Conservation (phyloP, 352 stramenopile genomes). For the Phytophthora tentaculata region DNA sequence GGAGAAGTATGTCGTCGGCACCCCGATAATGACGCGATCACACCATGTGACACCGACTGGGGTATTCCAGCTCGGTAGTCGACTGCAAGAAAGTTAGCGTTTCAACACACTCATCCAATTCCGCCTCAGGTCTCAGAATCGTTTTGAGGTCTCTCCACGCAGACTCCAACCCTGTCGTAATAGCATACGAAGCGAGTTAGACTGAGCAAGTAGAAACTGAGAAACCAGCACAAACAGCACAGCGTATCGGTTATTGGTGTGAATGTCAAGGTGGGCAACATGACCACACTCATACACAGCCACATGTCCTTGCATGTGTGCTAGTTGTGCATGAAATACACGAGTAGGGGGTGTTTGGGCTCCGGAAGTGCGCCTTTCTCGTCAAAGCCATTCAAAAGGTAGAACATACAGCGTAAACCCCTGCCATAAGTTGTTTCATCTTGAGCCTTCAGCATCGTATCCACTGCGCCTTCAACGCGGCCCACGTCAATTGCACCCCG, state of each 20-base stretch:
- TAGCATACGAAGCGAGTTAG: no score
- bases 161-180: slow-evolving; percentile 8
- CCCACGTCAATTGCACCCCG: neutral
- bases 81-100: slow-evolving; percentile 5
- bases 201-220: no score
- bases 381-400: neutral
- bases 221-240: no score
- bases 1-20: slow-evolving; percentile 8
- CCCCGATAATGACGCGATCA: slow-evolving; percentile 6
- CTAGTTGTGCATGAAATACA: neutral
- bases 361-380: neutral
- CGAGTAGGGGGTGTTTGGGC: neutral
- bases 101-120: slow-evolving; percentile 14
- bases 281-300: neutral
- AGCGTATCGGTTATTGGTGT: slow-evolving; percentile 1
- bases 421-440: neutral
- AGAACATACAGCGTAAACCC: neutral
- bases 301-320: slow-evolving; percentile 3
- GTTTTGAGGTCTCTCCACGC: neutral
- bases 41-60: neutral
- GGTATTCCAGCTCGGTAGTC: slow-evolving; percentile 7
- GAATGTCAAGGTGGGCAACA: neutral
- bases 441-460: neutral
- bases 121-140: slow-evolving; percentile 7
- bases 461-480: neutral